phyloP scores from a whole-genome alignment of 148 eudicot species.

The Talinum fruticosum region DNA sequence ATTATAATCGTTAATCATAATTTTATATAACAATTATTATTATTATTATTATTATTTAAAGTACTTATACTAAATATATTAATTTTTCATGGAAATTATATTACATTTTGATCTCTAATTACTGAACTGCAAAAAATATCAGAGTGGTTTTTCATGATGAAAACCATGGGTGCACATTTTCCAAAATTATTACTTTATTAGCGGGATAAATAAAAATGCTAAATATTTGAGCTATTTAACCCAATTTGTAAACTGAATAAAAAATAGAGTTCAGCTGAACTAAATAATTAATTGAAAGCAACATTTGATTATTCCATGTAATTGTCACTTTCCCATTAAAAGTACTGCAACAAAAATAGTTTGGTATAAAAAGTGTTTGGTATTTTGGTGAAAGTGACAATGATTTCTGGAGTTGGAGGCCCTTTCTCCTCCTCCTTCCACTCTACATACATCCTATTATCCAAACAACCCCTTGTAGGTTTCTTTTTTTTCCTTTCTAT shows the following conservation, averaged over 20 bases:
- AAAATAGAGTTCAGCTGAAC: neutral
- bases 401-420: neutral
- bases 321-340: slow-evolving; percentile 3
- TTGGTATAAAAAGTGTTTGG: slow-evolving; percentile 11
- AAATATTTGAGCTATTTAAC: neutral
- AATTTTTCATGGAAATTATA: too few species aligned
- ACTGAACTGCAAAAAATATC: too few species aligned
- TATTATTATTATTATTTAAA: too few species aligned
- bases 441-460: neutral
- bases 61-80: too few species aligned
- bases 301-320: slow-evolving; percentile 7
- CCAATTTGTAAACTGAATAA: neutral
- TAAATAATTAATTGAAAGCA: neutral
- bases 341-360: neutral
- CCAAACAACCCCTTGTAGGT: neutral
- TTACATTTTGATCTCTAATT: too few species aligned
- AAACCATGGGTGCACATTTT: neutral
- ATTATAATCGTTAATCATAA: too few species aligned
- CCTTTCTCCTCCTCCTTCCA: neutral
- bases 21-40: too few species aligned
- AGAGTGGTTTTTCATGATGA: neutral
- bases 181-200: neutral
- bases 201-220: neutral
- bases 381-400: slow-evolving; percentile 20
- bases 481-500: too few species aligned